A percentile compares a stretch with the other conserved stretches of the same genome.
Conservation (phyloP, 2,329 filamentous ascomycete species). For the Fusarium agapanthi region DNA sequence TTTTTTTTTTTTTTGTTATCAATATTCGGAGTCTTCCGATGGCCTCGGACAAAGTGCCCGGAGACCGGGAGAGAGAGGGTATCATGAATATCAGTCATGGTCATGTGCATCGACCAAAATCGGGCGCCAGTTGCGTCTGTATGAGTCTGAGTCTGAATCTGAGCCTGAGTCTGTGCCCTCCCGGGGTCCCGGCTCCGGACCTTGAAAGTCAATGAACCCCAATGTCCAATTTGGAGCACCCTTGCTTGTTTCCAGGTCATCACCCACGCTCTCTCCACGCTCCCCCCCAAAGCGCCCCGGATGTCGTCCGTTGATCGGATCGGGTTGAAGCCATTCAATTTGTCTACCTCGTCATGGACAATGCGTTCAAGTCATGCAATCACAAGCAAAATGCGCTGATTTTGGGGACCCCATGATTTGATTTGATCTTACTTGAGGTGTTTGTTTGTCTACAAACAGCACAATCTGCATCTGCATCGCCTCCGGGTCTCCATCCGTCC, state of each 20-base stretch:
- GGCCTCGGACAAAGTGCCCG: constrained; percentile 22
- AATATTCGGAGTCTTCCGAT: constrained; percentile 16
- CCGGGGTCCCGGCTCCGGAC: constrained; percentile 39
- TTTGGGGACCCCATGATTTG: constrained; percentile 20
- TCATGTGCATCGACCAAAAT: constrained; percentile 9
- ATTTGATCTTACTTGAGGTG: constrained; percentile 12
- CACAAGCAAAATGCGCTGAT: constrained; percentile 38
- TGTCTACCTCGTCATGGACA: constrained; percentile 29
- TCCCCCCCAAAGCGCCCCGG: constrained; percentile 13
- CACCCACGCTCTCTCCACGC: constrained; percentile 26
- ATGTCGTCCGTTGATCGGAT: constrained; percentile 13
- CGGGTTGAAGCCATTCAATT: constrained; percentile 27
- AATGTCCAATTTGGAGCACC: constrained; percentile 27
- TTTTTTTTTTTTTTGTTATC: not conserved
- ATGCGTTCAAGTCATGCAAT: constrained; percentile 39
- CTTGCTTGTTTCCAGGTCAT: constrained; percentile 23
- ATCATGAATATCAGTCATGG: constrained; percentile 6
- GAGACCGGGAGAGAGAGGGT: not conserved
- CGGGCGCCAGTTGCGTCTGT: not conserved
- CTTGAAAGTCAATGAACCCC: constrained; percentile 11
- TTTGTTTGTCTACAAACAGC: not conserved
- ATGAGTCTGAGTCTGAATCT: not conserved
- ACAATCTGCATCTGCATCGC: constrained; percentile 5
- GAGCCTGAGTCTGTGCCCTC: constrained; percentile 4
- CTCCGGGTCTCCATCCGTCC: constrained; percentile 39